These are phyloP conservation scores for Trifolium repens DNA, from an alignment of 306 rosid genomes.

Conservation along the genomic window DNA sequence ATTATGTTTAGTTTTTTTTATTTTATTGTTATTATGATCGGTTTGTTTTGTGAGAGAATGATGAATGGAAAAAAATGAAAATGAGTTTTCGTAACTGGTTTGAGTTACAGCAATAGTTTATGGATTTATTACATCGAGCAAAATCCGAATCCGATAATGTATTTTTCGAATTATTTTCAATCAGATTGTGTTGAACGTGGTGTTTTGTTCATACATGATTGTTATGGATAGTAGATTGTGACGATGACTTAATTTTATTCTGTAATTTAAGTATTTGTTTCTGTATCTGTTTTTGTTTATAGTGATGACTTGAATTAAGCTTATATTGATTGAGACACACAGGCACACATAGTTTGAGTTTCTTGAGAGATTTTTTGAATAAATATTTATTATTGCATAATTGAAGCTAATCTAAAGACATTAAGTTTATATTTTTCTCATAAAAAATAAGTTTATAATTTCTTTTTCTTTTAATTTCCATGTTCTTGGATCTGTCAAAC, in stretches of 20 bases:
- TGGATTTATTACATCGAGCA: constrained; percentile 2
- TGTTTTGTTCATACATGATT: constrained; percentile 29
- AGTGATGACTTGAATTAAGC: background rate
- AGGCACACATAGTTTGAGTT: background rate
- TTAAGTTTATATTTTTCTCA: background rate
- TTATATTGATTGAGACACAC: background rate
- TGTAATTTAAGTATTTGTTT: background rate
- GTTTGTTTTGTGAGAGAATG: constrained; percentile 46
- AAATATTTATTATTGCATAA: background rate
- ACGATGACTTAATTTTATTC: background rate
- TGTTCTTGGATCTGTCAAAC: constrained; percentile 27
- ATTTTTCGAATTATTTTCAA: constrained; percentile 21
- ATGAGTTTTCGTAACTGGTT: constrained; percentile 19
- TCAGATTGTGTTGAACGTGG: constrained; percentile 17
- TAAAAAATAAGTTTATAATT: background rate
- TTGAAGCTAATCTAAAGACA: constrained; percentile 1
- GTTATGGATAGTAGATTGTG: constrained; percentile 17
- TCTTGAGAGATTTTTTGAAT: background rate
- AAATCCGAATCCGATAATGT: background rate
- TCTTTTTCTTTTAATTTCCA: constrained; percentile 16
- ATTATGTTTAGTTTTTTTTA: constrained; percentile 22
- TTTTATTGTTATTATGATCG: constrained; percentile 27
- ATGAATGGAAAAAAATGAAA: background rate
- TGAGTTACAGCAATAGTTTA: constrained; percentile 20
- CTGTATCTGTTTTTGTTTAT: background rate